Evolutionary conservation across 2,329 filamentous ascomycete genomes (phyloP).

Genomic region (Trichoderma atrobrunneum): DNA sequence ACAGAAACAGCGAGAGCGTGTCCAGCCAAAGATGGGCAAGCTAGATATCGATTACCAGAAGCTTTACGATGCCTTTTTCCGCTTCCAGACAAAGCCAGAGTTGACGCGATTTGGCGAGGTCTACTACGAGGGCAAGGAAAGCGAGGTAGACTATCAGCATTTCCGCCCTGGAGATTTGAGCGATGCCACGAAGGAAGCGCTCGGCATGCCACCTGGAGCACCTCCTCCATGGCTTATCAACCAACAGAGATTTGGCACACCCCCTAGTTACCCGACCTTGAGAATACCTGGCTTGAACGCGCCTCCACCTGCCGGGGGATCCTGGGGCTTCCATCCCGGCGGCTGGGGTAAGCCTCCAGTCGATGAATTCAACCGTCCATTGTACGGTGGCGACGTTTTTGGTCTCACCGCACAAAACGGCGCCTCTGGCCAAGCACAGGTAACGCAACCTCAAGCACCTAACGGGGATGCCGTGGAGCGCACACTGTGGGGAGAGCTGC

Average conservation of each 20-base stretch:
- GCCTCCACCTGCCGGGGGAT: conserved; percentile 80
- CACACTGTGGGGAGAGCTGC: conserved; percentile 87
- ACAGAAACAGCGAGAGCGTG: conserved; percentile 91
- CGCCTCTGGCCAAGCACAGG: conserved; percentile 36
- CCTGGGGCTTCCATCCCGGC: conserved; percentile 93
- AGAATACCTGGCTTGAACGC: conserved; percentile 94
- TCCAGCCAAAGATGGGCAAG: conserved; percentile 94
- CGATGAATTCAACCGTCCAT: conserved; percentile 85
- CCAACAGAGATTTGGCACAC: conserved; percentile 89
- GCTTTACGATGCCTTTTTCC: conserved; percentile 97
- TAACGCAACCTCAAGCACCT: conserved; percentile 38
- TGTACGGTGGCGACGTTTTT: conserved; percentile 94
- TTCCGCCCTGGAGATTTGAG: conserved; percentile 86
- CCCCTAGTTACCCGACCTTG: conserved; percentile 91
- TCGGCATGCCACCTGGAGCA: conserved; percentile 89
- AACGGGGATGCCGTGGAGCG: conserved; percentile 79
- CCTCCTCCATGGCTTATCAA: conserved; percentile 97
- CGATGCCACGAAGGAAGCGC: conserved; percentile 84
- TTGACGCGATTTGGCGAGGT: conserved; percentile 94
- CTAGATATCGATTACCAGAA: conserved; percentile 98
- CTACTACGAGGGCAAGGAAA: conserved; percentile 99
- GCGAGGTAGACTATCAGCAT: conserved; percentile 90
- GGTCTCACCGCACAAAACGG: conserved; percentile 60
- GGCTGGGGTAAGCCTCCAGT: conserved; percentile 95
- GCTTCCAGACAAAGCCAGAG: conserved; percentile 93